Conservation (phyloP, 768 basidiomycete genomes). For the Auriscalpium orientale region DNA sequence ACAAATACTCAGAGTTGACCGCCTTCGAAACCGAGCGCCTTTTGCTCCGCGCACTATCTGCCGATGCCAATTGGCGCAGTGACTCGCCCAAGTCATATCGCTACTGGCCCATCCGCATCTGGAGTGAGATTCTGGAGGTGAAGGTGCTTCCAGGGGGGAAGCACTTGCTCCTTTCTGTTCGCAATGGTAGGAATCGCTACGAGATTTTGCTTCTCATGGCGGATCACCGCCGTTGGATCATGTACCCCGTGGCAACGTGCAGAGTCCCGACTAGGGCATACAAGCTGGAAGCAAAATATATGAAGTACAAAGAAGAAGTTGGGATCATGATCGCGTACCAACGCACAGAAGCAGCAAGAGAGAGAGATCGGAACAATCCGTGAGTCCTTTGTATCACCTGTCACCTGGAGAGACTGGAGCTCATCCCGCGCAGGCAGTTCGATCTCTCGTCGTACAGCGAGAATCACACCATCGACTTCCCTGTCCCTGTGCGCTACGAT, state of each 20-base stretch:
- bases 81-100: constrained; percentile 6
- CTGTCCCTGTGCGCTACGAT: constrained; percentile 13
- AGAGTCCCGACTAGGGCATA: constrained; percentile 7
- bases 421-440: not conserved
- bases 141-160: constrained; percentile 16
- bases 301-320: constrained; percentile 3
- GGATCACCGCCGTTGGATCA: constrained; percentile 14
- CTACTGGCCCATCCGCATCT: constrained; percentile 7
- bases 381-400: too few relatives aligned
- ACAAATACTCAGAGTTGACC: constrained; percentile 9
- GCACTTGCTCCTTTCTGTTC: constrained; percentile 11
- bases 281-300: constrained; percentile 12
- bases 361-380: too few relatives aligned
- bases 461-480: constrained; percentile 7
- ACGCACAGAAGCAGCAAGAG: too few relatives aligned
- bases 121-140: constrained; percentile 8
- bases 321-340: constrained; percentile 12
- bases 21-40: constrained; percentile 15
- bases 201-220: constrained; percentile 12
- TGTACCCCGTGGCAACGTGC: constrained; percentile 12
- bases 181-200: constrained; percentile 5
- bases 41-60: constrained; percentile 9
- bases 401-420: too few relatives aligned
- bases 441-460: constrained; percentile 13
- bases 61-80: constrained; percentile 17